Evolutionary conservation across 2,329 filamentous ascomycete species (phyloP).

Genomic region (Leptographium procerum): DNA sequence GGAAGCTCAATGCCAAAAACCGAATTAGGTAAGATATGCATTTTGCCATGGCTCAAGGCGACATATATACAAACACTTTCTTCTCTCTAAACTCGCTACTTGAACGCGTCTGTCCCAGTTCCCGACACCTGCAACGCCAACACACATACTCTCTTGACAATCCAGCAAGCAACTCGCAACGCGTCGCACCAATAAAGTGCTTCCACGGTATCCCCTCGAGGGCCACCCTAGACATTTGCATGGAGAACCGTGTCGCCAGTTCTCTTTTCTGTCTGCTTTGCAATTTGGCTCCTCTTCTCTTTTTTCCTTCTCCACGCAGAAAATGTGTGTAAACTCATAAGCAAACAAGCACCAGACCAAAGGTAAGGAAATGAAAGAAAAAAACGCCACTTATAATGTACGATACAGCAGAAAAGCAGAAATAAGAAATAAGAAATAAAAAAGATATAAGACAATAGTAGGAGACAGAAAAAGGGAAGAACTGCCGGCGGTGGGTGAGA

Average conservation of each 20-base stretch:
- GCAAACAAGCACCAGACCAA: not conserved
- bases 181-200: not conserved
- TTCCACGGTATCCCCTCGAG: not conserved
- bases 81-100: not conserved
- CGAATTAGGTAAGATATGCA: not conserved
- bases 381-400: not conserved
- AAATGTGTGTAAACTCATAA: slow-evolving; percentile 1
- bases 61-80: not conserved
- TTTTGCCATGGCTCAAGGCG: not conserved
- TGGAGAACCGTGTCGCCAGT: not conserved
- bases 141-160: not conserved
- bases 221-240: not conserved
- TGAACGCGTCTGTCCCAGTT: not conserved
- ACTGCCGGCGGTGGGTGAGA: not conserved
- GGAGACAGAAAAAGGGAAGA: not conserved
- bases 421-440: not conserved
- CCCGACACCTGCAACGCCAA: not conserved
- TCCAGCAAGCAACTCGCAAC: not conserved
- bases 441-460: not conserved
- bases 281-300: not conserved
- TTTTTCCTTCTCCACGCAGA: not conserved
- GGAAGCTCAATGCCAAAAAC: no score
- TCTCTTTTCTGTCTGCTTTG: not conserved
- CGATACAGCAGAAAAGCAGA: not conserved
- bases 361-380: not conserved